These are phyloP conservation scores for Apophysomyces elegans DNA, from an alignment of 371 early-diverging fungal genomes.

Conservation along the genomic window DNA sequence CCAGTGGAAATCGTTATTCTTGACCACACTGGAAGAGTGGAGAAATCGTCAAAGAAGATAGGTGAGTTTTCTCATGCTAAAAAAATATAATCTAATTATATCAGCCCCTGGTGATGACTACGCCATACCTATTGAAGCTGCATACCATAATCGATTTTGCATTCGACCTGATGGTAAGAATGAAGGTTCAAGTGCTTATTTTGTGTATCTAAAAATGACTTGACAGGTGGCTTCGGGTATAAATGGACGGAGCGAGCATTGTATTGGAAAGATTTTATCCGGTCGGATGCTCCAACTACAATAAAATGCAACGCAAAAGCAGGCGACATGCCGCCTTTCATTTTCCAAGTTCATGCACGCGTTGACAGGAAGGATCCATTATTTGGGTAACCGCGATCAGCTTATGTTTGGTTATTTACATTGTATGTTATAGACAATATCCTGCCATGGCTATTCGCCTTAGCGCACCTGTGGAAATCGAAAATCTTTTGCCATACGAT, in stretches of 20 bases:
- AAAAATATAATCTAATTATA: not conserved
- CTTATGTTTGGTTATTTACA: not conserved
- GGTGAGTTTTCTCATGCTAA: slow-evolving; percentile 25
- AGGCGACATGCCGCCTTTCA: slow-evolving; percentile 66
- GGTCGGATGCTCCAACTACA: slow-evolving; percentile 40
- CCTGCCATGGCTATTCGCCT: slow-evolving; percentile 85
- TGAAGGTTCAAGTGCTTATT: slow-evolving; percentile 2
- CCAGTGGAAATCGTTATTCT: slow-evolving; percentile 83
- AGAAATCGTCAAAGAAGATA: slow-evolving; percentile 52
- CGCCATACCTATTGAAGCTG: slow-evolving; percentile 85
- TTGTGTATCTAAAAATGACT: not conserved
- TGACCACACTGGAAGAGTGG: slow-evolving; percentile 62
- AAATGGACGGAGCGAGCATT: slow-evolving; percentile 71
- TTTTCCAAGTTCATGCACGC: slow-evolving; percentile 71
- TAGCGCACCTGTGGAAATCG: slow-evolving; percentile 91
- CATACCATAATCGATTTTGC: slow-evolving; percentile 77
- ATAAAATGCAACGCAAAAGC: slow-evolving; percentile 48
- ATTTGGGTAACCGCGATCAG: slow-evolving; percentile 33
- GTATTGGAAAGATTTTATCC: slow-evolving; percentile 71
- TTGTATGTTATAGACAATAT: slow-evolving; percentile 52
- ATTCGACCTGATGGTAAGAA: slow-evolving; percentile 80
- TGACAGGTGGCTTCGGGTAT: slow-evolving; percentile 75
- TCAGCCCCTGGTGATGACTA: slow-evolving; percentile 81
- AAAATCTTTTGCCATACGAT: slow-evolving; percentile 93
- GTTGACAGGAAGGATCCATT: slow-evolving; percentile 57